Evolutionary conservation across 257 asterid genomes (phyloP).

Genomic region (Petrea volubilis): DNA sequence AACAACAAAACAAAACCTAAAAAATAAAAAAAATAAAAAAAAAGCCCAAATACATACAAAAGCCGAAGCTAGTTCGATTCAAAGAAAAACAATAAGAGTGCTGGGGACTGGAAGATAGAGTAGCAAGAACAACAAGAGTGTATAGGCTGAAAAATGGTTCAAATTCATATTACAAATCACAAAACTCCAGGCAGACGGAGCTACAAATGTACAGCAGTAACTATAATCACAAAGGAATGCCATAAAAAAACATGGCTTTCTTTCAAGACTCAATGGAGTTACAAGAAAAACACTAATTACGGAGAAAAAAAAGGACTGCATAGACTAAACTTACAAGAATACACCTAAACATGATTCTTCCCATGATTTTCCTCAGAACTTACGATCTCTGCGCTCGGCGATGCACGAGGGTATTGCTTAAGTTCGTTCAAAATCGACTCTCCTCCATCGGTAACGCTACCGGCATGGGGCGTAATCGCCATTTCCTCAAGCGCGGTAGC

Average conservation of each 20-base stretch:
- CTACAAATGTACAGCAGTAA: not conserved
- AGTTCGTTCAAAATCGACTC: conserved; percentile 49
- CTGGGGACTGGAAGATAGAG: no score
- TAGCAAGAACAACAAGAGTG: no score
- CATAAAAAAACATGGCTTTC: no score
- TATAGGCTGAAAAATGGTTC: no score
- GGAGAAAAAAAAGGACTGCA: conserved; percentile 3
- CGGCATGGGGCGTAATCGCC: conserved; percentile 36
- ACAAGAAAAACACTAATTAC: conserved; percentile 2
- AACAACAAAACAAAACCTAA: no score
- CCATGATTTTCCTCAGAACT: conserved; percentile 32
- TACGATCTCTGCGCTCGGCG: conserved; percentile 45
- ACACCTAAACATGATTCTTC: conserved; percentile 4
- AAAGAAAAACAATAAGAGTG: no score
- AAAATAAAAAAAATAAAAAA: no score
- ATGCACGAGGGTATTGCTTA: conserved; percentile 47
- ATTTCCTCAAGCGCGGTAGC: conserved; percentile 55
- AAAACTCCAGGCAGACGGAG: not conserved
- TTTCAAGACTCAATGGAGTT: no score
- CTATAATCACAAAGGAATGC: not conserved
- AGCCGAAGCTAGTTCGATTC: no score
- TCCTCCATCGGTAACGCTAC: conserved; percentile 40
- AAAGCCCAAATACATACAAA: no score
- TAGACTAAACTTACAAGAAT: not conserved
- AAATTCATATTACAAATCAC: not conserved